Conservation (phyloP, 345 rosid species). For the Aethionema arabicum region DNA sequence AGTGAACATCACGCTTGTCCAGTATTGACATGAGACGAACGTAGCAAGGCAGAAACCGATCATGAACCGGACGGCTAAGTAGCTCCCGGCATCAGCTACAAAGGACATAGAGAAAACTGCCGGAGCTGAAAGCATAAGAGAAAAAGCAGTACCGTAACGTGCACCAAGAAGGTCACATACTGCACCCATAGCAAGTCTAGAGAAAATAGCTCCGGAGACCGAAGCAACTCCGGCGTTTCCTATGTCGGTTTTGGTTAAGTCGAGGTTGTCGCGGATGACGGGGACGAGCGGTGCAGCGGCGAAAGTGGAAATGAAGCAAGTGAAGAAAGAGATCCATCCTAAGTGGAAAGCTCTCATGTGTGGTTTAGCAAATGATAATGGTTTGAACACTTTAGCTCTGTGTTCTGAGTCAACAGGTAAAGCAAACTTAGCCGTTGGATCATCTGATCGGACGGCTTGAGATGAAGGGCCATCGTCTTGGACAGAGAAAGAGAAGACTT, state of each 20-base stretch:
- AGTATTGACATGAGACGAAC: conserved; percentile 80
- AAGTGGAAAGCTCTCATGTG: conserved; percentile 88
- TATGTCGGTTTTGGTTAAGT: conserved; percentile 56
- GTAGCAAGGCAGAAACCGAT: conserved; percentile 88
- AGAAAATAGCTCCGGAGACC: conserved; percentile 74
- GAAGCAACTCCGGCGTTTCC: conserved; percentile 91
- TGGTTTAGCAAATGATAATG: conserved; percentile 65
- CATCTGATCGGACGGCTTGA: conserved; percentile 10
- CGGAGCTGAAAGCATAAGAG: conserved; percentile 72
- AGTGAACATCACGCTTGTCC: conserved; percentile 91
- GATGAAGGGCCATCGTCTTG: conserved; percentile 19
- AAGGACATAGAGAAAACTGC: conserved; percentile 80
- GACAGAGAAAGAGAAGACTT: conserved; percentile 55
- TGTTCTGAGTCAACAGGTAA: conserved; percentile 83
- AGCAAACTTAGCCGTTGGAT: conserved; percentile 52
- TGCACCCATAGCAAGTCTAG: conserved; percentile 79
- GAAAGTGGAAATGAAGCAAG: conserved; percentile 79
- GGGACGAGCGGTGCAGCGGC: conserved; percentile 89
- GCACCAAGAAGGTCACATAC: conserved; percentile 76
- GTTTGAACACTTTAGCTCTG: conserved; percentile 65
- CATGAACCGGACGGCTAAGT: conserved; percentile 73
- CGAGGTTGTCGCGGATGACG: conserved; percentile 74
- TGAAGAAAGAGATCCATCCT: conserved; percentile 85
- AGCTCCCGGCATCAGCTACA: conserved; percentile 53
- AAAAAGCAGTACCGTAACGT: conserved; percentile 67